phyloP scores from a whole-genome alignment of 805 yeast species.

The Kodamaea jinghongensis region DNA sequence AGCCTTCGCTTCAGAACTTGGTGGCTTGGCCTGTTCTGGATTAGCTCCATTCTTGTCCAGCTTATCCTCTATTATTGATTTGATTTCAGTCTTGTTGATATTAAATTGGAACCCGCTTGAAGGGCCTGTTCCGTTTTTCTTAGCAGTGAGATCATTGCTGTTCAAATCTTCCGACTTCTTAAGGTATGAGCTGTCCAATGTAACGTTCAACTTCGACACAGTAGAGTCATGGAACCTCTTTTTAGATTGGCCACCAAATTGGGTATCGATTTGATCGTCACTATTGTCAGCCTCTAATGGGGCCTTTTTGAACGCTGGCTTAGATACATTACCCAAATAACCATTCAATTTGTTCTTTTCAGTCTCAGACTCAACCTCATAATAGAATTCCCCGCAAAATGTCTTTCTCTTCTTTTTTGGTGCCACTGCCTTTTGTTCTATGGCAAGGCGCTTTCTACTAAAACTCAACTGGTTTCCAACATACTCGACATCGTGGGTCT shows the following conservation, averaged over 20 bases:
- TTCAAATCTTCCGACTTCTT: slow-evolving; percentile 27
- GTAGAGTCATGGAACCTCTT: slow-evolving; percentile 1
- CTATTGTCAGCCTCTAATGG: neutral
- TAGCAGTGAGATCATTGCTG: slow-evolving; percentile 15
- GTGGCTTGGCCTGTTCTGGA: no score
- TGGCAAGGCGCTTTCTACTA: slow-evolving; percentile 14
- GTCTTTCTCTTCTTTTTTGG: slow-evolving; percentile 22
- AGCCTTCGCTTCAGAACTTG: slow-evolving; percentile 1
- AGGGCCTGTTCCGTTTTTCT: slow-evolving; percentile 18
- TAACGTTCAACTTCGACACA: slow-evolving; percentile 13
- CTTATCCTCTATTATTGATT: slow-evolving; percentile 17
- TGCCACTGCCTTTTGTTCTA: slow-evolving; percentile 10
- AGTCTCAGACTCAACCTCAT: slow-evolving; percentile 23
- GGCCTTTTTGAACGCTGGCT: slow-evolving; percentile 27
- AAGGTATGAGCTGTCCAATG: slow-evolving; percentile 27
- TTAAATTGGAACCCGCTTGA: slow-evolving; percentile 39
- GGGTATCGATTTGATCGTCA: slow-evolving; percentile 3
- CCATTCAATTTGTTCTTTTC: slow-evolving; percentile 24
- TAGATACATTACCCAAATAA: slow-evolving; percentile 31
- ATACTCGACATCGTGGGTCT: slow-evolving; percentile 34
- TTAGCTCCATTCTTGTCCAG: slow-evolving; percentile 1
- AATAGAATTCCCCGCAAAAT: slow-evolving; percentile 36
- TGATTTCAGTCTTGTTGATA: slow-evolving; percentile 28
- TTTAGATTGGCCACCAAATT: neutral
- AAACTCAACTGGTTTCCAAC: slow-evolving; percentile 29